Evolutionary conservation across 2,329 filamentous ascomycete genomes (phyloP).

Genomic region (Capronia epimyces): DNA sequence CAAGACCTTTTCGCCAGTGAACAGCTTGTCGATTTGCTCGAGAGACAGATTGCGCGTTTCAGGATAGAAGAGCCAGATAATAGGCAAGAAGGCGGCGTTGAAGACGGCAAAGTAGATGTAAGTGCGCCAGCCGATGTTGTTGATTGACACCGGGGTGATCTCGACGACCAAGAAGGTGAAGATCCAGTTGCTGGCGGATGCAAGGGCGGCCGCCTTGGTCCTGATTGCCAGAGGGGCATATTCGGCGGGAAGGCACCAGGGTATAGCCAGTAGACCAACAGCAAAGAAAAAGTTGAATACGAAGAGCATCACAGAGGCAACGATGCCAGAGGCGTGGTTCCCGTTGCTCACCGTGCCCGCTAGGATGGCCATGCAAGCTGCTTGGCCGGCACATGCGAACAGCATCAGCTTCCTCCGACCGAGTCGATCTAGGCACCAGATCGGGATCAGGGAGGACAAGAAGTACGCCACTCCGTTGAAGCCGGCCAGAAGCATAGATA

Average conservation of each 20-base stretch:
- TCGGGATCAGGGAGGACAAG: slow-evolving; percentile 45
- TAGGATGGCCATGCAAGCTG: slow-evolving; percentile 59
- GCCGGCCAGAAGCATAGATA: slow-evolving; percentile 49
- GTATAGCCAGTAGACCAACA: slow-evolving; percentile 56
- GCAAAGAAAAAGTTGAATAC: slow-evolving; percentile 58
- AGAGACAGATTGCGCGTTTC: not conserved
- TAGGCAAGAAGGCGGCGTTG: not conserved
- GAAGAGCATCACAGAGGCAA: slow-evolving; percentile 53
- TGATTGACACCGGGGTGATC: slow-evolving; percentile 48
- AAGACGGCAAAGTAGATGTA: slow-evolving; percentile 3
- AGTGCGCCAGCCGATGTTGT: not conserved
- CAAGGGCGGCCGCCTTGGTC: slow-evolving; percentile 4
- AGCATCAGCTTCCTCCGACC: slow-evolving; percentile 29
- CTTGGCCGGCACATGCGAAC: slow-evolving; percentile 39
- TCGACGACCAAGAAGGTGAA: slow-evolving; percentile 63
- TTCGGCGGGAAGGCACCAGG: slow-evolving; percentile 59
- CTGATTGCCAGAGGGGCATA: slow-evolving; percentile 49
- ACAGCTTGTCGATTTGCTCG: not conserved
- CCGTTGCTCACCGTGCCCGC: slow-evolving; percentile 40
- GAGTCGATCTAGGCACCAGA: slow-evolving; percentile 48
- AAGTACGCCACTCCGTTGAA: slow-evolving; percentile 53
- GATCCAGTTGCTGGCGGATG: slow-evolving; percentile 13
- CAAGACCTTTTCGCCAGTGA: not conserved
- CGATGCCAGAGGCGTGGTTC: slow-evolving; percentile 47
- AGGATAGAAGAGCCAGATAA: not conserved